These are phyloP conservation scores for Acmispon strigosus DNA, from an alignment of 306 rosid species.

Conservation along the genomic window DNA sequence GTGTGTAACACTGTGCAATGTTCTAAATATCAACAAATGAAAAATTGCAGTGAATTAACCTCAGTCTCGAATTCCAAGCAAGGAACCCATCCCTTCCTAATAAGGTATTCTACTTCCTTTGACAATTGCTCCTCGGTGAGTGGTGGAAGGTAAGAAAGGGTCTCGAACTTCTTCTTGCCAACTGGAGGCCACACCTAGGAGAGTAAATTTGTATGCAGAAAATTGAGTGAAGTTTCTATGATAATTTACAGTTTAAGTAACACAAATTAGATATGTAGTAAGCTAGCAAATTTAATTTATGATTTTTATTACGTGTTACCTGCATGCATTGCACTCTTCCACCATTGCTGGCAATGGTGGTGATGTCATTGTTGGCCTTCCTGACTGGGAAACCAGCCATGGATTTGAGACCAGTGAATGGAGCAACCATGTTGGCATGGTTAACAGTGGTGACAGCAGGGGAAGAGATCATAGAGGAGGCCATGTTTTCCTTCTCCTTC, in stretches of 20 bases:
- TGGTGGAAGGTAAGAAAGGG: constrained; percentile 76
- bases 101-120: constrained; percentile 61
- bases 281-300: no score
- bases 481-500: constrained; percentile 35
- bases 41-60: constrained; percentile 19
- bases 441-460: constrained; percentile 42
- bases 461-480: constrained; percentile 54
- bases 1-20: no score
- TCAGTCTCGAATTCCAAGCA: constrained; percentile 65
- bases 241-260: no score
- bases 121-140: neutral
- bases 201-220: neutral
- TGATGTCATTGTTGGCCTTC: constrained; percentile 57
- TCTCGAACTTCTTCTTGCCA: constrained; percentile 67
- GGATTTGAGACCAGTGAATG: constrained; percentile 73
- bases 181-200: constrained; percentile 80
- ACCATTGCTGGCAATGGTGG: constrained; percentile 64
- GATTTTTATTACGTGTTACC: constrained; percentile 14
- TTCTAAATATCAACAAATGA: no score
- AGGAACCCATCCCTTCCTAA: constrained; percentile 55
- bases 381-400: constrained; percentile 45
- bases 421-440: constrained; percentile 53
- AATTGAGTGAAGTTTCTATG: neutral
- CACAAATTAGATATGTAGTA: no score
- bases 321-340: constrained; percentile 64